Evolutionary conservation across 495 filamentous ascomycete genomes (phyloP), one percentile per base, ranked within the genome.

Genomic region (Filosporella fistucella): DNA sequence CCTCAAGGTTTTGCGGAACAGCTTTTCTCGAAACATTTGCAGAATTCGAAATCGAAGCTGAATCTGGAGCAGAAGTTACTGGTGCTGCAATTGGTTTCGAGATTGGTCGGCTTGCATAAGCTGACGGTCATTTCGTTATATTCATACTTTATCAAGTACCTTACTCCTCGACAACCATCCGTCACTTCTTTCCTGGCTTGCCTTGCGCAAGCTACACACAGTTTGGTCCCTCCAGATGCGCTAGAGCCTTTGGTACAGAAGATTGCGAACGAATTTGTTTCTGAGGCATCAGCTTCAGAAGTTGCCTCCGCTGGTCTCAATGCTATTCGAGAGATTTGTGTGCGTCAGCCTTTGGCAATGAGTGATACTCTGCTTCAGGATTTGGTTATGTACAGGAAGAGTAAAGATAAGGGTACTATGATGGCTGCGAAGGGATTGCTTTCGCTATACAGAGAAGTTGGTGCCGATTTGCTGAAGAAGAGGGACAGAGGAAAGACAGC

Each of bases 241-340:
- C 77, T 99, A 16, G 91, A 96, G 66, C 90, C 93, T 1, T 68
- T 99, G 18, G 67, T 99, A 13, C 83, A 88, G 62, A 97, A 96
- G 70, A 96, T 99, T 51, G 91, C 93, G 29, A 95, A 96, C 47
- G 90, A 96, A 66, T 99, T 99, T 60, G 91, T 99, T 7, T 95
- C 88, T 0, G 93, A 99, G 63, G 93, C 89, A 12, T 86, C 89
- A 0, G 90, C 91, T 5, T 73, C 86, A 13, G 89, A 96, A 67
- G 89, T 97, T 33, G 89, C 88, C 23, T 83, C 91, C 6, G 91
- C 93, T 33, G 93, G 93, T 57, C 77, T 98, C 45, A 99, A 96
- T 60, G 83, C 88, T 17, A 97, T 97, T 60, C 79, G 91, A 42
- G 93, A 99, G 61, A 85, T 99, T 11, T 96, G 93, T 61, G 82